Percentiles rank a stretch among this genome's conserved stretches.
Evolutionary conservation across 305 asterid species (phyloP).

Genomic region (Solanum chacoense): DNA sequence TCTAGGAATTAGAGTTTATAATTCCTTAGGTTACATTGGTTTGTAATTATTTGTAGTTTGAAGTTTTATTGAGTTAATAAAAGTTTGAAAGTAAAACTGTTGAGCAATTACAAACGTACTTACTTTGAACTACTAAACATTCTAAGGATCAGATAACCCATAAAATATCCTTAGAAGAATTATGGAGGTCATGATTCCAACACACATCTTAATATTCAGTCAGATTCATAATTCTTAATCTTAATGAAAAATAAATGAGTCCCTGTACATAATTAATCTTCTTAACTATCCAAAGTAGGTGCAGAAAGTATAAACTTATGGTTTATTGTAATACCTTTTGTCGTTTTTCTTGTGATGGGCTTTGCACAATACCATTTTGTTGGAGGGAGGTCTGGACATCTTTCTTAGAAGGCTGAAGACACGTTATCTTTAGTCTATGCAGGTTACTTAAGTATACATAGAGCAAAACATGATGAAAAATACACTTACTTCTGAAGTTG

Average conservation of each 20-base stretch:
- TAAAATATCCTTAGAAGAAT: neutral
- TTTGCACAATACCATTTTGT: neutral
- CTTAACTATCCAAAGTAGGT: neutral
- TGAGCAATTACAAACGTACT: neutral
- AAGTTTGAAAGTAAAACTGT: neutral
- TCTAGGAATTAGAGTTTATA: neutral
- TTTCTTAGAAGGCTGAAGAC: neutral
- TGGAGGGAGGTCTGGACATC: neutral
- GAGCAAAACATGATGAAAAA: neutral
- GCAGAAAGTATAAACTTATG: neutral
- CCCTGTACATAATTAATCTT: too few species aligned
- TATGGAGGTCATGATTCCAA: neutral
- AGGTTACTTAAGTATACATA: too few species aligned
- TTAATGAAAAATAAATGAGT: neutral
- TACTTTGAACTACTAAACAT: neutral
- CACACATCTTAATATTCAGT: neutral
- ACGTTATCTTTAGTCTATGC: neutral
- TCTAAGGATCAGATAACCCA: neutral
- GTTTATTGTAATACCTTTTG: neutral
- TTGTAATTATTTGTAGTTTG: neutral
- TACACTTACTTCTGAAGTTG: neutral
- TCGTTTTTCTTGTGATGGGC: too few species aligned
- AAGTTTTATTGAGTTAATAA: neutral
- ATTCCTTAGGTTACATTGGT: neutral
- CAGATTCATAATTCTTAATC: neutral